These are phyloP conservation scores for Rosa lucieae DNA, from an alignment of 306 rosid species.

Conservation along the genomic window DNA sequence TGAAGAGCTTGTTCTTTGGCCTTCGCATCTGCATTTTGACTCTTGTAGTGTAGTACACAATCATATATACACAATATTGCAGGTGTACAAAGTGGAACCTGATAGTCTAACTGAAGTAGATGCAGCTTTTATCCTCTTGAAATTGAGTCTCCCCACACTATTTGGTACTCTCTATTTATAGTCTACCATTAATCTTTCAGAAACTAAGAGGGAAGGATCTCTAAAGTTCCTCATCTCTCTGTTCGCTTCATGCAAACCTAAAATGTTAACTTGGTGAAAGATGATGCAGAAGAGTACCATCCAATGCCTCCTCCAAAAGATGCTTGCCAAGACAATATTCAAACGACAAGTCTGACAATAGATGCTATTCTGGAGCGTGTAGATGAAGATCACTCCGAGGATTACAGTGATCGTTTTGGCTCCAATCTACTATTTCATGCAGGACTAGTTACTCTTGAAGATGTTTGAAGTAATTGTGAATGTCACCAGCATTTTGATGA, in stretches of 20 bases:
- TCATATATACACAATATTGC: not conserved
- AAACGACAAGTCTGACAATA: not conserved
- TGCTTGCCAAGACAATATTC: conserved; percentile 20
- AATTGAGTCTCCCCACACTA: conserved; percentile 13
- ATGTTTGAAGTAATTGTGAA: conserved; percentile 32
- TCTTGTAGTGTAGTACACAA: not conserved
- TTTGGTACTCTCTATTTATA: conserved; percentile 14
- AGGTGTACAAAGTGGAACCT: conserved; percentile 50
- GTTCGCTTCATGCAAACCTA: not conserved
- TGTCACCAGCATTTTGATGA: conserved; percentile 13
- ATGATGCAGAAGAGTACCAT: conserved; percentile 8
- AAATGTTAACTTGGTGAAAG: not conserved
- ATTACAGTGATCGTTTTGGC: not conserved
- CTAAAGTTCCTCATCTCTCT: not conserved
- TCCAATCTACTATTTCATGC: conserved; percentile 18
- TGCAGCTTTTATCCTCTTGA: conserved; percentile 42
- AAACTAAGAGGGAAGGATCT: not conserved
- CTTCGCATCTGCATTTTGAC: not conserved
- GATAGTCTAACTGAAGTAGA: conserved; percentile 28
- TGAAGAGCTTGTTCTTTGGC: not conserved
- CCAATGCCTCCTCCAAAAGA: conserved; percentile 7
- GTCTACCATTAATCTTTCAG: not conserved
- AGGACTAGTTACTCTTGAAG: conserved; percentile 22
- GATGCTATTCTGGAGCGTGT: conserved; percentile 14
- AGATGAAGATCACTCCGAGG: not conserved